These are phyloP conservation scores for Niveomyces coronatus DNA, from an alignment of 2,329 filamentous ascomycete genomes.

Conservation along the genomic window DNA sequence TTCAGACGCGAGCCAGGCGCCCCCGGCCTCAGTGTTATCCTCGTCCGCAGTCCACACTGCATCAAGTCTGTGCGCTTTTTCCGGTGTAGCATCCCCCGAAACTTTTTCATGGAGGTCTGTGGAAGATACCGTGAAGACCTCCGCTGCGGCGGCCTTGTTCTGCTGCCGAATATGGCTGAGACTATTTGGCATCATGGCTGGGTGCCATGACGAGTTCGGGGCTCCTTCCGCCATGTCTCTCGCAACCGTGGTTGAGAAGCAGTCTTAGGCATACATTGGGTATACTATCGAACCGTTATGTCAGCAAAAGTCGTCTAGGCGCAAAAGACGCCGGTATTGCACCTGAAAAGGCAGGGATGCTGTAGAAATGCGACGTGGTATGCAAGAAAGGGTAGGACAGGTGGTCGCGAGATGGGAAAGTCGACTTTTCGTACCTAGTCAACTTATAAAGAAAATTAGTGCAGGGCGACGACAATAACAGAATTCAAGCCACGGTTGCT, in stretches of 20 bases:
- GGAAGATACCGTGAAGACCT: not conserved
- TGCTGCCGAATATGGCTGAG: slow-evolving; percentile 12
- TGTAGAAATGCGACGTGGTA: no score
- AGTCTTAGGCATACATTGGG: slow-evolving; percentile 8
- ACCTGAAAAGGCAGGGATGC: not conserved
- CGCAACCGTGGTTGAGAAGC: slow-evolving; percentile 9
- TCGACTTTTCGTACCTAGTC: slow-evolving; percentile 3
- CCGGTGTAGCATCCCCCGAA: slow-evolving; percentile 1
- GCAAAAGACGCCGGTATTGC: not conserved
- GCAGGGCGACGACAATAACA: not conserved
- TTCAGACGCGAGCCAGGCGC: slow-evolving; percentile 14
- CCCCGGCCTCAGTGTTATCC: slow-evolving; percentile 15
- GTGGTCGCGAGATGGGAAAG: no score
- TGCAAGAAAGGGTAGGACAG: no score
- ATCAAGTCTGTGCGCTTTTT: slow-evolving; percentile 4
- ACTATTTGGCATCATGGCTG: slow-evolving; percentile 29
- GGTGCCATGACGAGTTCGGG: slow-evolving; percentile 29
- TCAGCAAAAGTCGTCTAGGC: slow-evolving; percentile 1
- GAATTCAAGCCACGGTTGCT: slow-evolving; percentile 1
- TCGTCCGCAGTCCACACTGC: slow-evolving; percentile 13
- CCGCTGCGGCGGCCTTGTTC: not conserved
- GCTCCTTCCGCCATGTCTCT: slow-evolving; percentile 28
- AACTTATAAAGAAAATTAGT: slow-evolving; percentile 1
- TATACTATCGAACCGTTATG: slow-evolving; percentile 5
- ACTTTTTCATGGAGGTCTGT: not conserved